phyloP scores from a whole-genome alignment of 2,329 filamentous ascomycete genomes.

The Allantophomopsis lycopodina region DNA sequence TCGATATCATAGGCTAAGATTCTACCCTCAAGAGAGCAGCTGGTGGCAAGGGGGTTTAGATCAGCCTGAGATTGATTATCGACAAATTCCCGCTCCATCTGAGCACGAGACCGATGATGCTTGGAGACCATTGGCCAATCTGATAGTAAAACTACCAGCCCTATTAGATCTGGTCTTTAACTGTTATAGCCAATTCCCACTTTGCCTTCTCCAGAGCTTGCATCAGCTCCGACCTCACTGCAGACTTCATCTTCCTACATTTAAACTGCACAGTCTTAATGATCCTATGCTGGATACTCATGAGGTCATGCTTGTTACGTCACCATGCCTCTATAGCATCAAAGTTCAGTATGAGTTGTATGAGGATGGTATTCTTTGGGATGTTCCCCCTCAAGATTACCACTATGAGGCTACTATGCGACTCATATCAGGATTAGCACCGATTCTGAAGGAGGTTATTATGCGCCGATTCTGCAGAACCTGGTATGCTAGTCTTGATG shows the following conservation, averaged over 20 bases:
- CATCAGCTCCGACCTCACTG: slow-evolving; percentile 1
- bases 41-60: too few species aligned
- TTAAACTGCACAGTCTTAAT: slow-evolving; percentile 1
- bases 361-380: neutral
- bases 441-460: neutral
- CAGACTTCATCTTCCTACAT: slow-evolving; percentile 4
- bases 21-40: too few species aligned
- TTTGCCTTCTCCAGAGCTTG: slow-evolving; percentile 1
- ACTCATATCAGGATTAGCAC: neutral
- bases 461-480: neutral
- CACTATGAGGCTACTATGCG: neutral
- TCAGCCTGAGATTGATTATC: neutral
- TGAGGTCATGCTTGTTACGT: slow-evolving; percentile 1
- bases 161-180: slow-evolving; percentile 4
- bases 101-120: neutral
- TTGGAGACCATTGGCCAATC: slow-evolving; percentile 1
- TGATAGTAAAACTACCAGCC: slow-evolving; percentile 1
- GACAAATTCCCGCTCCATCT: neutral
- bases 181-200: slow-evolving; percentile 2
- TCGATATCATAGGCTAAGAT: too few species aligned
- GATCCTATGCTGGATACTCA: neutral
- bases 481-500: neutral
- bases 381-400: neutral
- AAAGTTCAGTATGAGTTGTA: neutral
- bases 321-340: slow-evolving; percentile 4